Conservation (phyloP, 495 filamentous ascomycete species). For the Darksidea phi region DNA sequence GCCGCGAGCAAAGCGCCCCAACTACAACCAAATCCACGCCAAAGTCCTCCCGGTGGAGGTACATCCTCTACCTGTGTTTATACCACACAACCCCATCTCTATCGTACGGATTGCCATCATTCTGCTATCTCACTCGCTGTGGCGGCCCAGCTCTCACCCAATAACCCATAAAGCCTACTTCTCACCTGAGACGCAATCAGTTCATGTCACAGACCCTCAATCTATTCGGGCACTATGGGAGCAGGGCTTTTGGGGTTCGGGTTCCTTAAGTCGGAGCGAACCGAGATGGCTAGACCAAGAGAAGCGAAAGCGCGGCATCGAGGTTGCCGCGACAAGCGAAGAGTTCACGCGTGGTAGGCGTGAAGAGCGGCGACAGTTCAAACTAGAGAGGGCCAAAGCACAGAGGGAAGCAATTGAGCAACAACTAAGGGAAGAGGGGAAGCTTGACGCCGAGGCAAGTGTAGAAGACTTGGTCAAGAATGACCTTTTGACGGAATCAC, state of each 20-base stretch:
- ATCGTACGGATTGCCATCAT: slow-evolving; percentile 73
- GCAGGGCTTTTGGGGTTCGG: slow-evolving; percentile 94
- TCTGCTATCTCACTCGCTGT: slow-evolving; percentile 66
- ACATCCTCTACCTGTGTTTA: slow-evolving; percentile 78
- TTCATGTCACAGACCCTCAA: slow-evolving; percentile 76
- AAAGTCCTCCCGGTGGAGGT: slow-evolving; percentile 75
- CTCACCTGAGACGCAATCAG: slow-evolving; percentile 71
- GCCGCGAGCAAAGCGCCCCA: slow-evolving; percentile 47
- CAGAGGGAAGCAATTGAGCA: slow-evolving; percentile 77
- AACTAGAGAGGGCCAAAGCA: slow-evolving; percentile 82
- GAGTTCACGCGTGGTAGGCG: slow-evolving; percentile 73
- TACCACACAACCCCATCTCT: slow-evolving; percentile 90
- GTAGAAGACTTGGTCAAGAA: background rate
- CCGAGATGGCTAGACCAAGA: slow-evolving; percentile 88
- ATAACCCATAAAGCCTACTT: slow-evolving; percentile 69
- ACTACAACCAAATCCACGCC: slow-evolving; percentile 69
- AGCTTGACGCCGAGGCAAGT: slow-evolving; percentile 32
- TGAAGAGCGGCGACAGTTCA: slow-evolving; percentile 76
- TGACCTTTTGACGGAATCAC: background rate
- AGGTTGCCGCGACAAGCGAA: slow-evolving; percentile 67
- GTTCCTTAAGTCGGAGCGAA: slow-evolving; percentile 86
- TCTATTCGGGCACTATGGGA: slow-evolving; percentile 85
- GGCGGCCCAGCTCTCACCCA: slow-evolving; percentile 64
- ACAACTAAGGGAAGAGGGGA: slow-evolving; percentile 62
- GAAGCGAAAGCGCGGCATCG: slow-evolving; percentile 64